These are phyloP conservation scores for Penicillium sp. DNA, from an alignment of 2,329 filamentous ascomycete species.

Conservation along the genomic window DNA sequence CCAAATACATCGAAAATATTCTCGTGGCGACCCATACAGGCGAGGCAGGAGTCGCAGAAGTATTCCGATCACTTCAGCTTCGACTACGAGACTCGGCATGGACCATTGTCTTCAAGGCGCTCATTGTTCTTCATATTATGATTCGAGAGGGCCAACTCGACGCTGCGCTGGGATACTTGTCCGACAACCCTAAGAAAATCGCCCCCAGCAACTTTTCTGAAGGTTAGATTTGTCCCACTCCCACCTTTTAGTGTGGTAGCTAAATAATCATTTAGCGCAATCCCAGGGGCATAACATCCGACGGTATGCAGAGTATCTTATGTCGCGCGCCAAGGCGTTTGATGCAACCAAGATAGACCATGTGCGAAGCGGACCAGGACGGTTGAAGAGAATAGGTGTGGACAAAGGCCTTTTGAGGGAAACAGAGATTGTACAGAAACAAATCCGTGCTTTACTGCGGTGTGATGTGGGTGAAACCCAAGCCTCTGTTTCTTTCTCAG, in stretches of 20 bases:
- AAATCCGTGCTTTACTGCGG: constrained; percentile 79
- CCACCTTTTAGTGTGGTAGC: constrained; percentile 22
- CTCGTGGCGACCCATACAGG: constrained; percentile 91
- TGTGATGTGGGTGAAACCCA: constrained; percentile 69
- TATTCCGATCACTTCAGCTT: constrained; percentile 87
- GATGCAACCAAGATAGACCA: constrained; percentile 85
- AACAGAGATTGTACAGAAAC: constrained; percentile 84
- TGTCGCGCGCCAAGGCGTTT: constrained; percentile 77
- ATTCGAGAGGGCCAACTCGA: constrained; percentile 91
- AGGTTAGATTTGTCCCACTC: constrained; percentile 57
- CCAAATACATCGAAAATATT: constrained; percentile 99
- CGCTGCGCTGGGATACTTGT: constrained; percentile 79
- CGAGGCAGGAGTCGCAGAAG: constrained; percentile 90
- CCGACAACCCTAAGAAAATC: constrained; percentile 77
- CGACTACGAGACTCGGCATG: constrained; percentile 93
- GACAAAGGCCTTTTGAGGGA: constrained; percentile 91
- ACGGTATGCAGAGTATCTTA: constrained; percentile 83
- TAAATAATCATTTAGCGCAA: constrained; percentile 65
- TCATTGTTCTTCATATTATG: constrained; percentile 96
- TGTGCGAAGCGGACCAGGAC: constrained; percentile 77
- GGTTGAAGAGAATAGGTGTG: constrained; percentile 79
- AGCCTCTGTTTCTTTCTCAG: not conserved
- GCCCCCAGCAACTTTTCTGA: constrained; percentile 90
- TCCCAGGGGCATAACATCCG: constrained; percentile 93
- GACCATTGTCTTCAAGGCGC: constrained; percentile 98